Evolutionary conservation across 2,329 filamentous ascomycete species (phyloP).

Genomic region (Macrophomina phaseolina): DNA sequence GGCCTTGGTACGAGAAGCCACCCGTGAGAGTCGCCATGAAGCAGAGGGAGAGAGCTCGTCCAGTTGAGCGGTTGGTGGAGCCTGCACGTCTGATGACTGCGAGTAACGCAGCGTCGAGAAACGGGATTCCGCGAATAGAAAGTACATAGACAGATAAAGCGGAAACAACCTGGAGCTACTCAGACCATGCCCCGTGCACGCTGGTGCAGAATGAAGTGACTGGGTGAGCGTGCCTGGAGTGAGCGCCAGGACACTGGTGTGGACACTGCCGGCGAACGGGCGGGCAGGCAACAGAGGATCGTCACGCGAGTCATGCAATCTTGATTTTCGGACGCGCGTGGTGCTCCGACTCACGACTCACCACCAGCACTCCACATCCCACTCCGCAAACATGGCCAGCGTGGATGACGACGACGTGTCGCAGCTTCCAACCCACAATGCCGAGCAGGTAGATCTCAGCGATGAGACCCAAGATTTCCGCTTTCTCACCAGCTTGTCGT

Average conservation of each 20-base stretch:
- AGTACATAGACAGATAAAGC: background rate
- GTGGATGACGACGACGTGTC: conserved; percentile 22
- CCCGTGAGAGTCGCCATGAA: background rate
- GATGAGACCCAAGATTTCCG: conserved; percentile 90
- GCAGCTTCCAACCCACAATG: conserved; percentile 17
- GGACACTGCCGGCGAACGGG: background rate
- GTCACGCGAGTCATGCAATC: conserved; percentile 7
- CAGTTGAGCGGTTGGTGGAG: background rate
- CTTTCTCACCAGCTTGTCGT: conserved; percentile 66
- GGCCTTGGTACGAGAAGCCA: background rate
- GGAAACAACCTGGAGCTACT: background rate
- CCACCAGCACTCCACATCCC: background rate
- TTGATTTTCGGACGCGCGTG: conserved; percentile 10
- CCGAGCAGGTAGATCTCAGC: conserved; percentile 58
- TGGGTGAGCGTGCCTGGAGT: background rate
- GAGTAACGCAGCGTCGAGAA: background rate
- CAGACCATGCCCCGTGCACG: background rate
- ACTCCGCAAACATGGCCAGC: conserved; percentile 15
- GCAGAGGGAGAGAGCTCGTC: background rate
- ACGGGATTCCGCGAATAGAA: background rate
- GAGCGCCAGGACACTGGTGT: background rate
- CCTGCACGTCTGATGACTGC: background rate
- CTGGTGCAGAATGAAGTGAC: background rate
- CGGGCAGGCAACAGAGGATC: background rate
- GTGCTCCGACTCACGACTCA: background rate